Percentiles rank a stretch among this genome's conserved stretches.
Conservation (phyloP, 1,139 yeast genomes). For the Geotrichum carabidarum region DNA sequence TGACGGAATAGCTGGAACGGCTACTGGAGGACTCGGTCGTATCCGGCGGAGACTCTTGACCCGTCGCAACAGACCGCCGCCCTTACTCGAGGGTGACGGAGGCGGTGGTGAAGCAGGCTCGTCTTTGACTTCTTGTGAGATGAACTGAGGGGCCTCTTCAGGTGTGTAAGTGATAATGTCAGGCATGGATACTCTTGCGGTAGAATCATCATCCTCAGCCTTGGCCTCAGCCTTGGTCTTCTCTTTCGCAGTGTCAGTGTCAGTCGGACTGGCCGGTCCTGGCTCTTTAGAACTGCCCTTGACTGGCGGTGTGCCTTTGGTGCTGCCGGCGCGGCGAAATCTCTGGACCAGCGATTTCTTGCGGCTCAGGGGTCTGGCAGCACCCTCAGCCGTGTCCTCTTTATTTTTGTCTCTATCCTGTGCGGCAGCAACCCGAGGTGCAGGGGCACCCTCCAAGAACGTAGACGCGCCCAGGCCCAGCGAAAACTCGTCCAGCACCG, state of each 20-base stretch:
- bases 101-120: constrained; percentile 9
- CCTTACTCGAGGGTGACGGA: constrained; percentile 2
- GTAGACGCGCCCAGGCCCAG: constrained; percentile 88
- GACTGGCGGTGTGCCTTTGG: constrained; percentile 11
- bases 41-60: constrained; percentile 60
- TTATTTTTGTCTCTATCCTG: constrained; percentile 35
- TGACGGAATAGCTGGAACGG: no score
- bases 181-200: not conserved
- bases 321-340: constrained; percentile 38
- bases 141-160: not conserved
- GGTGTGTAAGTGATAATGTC: not conserved
- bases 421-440: constrained; percentile 50
- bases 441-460: constrained; percentile 94
- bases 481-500: constrained; percentile 79
- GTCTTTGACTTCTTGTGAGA: constrained; percentile 5
- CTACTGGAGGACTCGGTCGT: no score
- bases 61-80: constrained; percentile 59
- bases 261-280: not conserved
- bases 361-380: constrained; percentile 30
- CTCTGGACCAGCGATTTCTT: constrained; percentile 74
- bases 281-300: not conserved
- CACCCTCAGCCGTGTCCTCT: constrained; percentile 29
- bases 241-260: not conserved
- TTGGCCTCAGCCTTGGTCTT: not conserved
- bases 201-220: not conserved